These are phyloP conservation scores for Rhododendron vialii DNA, from an alignment of 148 eudicot species.

Conservation along the genomic window DNA sequence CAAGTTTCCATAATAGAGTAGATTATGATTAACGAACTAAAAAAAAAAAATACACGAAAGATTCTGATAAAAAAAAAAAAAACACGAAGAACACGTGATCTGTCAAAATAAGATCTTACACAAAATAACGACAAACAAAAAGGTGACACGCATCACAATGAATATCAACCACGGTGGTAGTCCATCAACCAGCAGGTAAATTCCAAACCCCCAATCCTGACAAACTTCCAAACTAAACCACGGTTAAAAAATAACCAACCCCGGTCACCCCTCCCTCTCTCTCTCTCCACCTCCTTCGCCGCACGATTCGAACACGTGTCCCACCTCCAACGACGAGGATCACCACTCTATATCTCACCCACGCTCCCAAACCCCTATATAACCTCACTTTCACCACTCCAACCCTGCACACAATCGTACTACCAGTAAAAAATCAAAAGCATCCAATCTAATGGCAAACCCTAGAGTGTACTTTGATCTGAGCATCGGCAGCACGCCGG, in stretches of 20 bases:
- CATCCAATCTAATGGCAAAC: conserved; percentile 16
- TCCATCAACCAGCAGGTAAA: not conserved
- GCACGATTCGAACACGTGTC: not conserved
- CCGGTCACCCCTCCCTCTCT: not conserved
- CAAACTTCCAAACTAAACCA: not conserved
- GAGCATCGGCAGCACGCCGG: conserved; percentile 37
- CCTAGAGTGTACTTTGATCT: conserved; percentile 49
- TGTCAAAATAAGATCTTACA: not conserved
- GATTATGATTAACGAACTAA: no score
- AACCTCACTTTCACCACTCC: not conserved
- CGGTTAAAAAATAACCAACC: not conserved
- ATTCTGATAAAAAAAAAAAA: not conserved
- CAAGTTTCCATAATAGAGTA: no score
- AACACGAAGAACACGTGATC: not conserved
- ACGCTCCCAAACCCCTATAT: not conserved
- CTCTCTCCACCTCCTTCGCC: not conserved
- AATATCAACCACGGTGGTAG: not conserved
- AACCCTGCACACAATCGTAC: not conserved
- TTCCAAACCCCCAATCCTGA: not conserved
- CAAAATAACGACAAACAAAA: not conserved
- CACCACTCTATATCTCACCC: not conserved
- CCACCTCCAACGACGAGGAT: not conserved
- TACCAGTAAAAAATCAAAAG: not conserved
- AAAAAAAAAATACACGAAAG: no score
- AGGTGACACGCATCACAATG: not conserved